Evolutionary conservation across 345 rosid genomes (phyloP).

Genomic region (Citrus unshiu): DNA sequence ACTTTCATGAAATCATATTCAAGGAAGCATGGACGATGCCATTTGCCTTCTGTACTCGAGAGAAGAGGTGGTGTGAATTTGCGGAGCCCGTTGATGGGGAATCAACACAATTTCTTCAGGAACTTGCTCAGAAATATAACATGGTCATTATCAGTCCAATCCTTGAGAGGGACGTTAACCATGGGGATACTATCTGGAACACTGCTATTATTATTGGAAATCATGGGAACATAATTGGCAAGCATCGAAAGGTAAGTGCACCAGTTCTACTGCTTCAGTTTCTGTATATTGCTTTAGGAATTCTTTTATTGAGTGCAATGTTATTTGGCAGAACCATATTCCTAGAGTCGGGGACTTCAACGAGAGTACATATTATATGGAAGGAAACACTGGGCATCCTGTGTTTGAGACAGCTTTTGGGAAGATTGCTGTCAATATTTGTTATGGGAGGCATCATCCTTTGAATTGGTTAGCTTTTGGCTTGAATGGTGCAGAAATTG

Average conservation of each 20-base stretch:
- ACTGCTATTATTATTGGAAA: slow-evolving; percentile 89
- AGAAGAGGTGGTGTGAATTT: slow-evolving; percentile 95
- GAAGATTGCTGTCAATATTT: slow-evolving; percentile 82
- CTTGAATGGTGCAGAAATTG: slow-evolving; percentile 95
- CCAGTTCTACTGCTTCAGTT: background rate
- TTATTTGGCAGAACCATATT: slow-evolving; percentile 77
- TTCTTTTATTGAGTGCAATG: slow-evolving; percentile 10
- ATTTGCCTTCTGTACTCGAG: slow-evolving; percentile 93
- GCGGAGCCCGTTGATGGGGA: slow-evolving; percentile 91
- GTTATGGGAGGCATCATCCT: slow-evolving; percentile 98
- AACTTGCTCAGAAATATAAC: slow-evolving; percentile 62
- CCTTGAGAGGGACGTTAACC: slow-evolving; percentile 88
- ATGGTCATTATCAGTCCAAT: slow-evolving; percentile 90
- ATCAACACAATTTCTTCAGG: slow-evolving; percentile 81
- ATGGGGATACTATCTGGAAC: slow-evolving; percentile 92
- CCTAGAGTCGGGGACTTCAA: slow-evolving; percentile 98
- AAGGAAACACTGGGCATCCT: slow-evolving; percentile 95
- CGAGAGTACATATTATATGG: slow-evolving; percentile 98
- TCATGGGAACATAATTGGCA: slow-evolving; percentile 84
- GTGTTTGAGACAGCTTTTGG: slow-evolving; percentile 91
- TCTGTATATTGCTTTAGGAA: background rate
- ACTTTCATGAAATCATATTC: background rate
- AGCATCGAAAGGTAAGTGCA: slow-evolving; percentile 75
- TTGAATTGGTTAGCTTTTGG: slow-evolving; percentile 96
- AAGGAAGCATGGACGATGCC: slow-evolving; percentile 99